Conservation (phyloP, 768 basidiomycete genomes). For the Lactarius pseudohatsudake region DNA sequence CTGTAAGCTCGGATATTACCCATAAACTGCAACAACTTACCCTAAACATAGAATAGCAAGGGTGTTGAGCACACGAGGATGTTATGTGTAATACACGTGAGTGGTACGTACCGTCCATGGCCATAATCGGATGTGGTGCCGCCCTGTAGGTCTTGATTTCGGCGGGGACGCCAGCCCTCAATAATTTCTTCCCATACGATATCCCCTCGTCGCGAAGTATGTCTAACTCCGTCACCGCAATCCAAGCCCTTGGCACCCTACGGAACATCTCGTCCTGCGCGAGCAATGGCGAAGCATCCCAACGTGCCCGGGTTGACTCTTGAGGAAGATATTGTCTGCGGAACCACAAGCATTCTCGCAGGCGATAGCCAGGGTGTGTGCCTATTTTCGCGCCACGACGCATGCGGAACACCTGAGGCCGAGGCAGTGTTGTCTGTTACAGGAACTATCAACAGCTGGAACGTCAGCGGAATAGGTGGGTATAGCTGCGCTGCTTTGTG, state of each 20-base stretch:
- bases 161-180: slow-evolving; percentile 49
- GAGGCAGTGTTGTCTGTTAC: slow-evolving; percentile 71
- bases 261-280: slow-evolving; percentile 55
- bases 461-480: slow-evolving; percentile 53
- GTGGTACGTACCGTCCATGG: slow-evolving; percentile 61
- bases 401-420: slow-evolving; percentile 38
- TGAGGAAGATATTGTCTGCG: slow-evolving; percentile 66
- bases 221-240: slow-evolving; percentile 64
- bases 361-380: slow-evolving; percentile 60
- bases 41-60: slow-evolving; percentile 19
- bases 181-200: slow-evolving; percentile 58
- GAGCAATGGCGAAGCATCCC: slow-evolving; percentile 72
- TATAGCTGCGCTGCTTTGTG: slow-evolving; percentile 55
- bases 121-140: slow-evolving; percentile 72
- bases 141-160: slow-evolving; percentile 58
- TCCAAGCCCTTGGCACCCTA: slow-evolving; percentile 57
- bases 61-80: slow-evolving; percentile 11
- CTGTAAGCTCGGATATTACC: slow-evolving; percentile 23
- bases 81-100: not conserved
- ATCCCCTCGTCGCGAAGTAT: slow-evolving; percentile 67
- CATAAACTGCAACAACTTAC: slow-evolving; percentile 29
- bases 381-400: slow-evolving; percentile 57
- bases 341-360: slow-evolving; percentile 75
- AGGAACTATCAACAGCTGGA: slow-evolving; percentile 69
- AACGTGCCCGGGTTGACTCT: slow-evolving; percentile 55